A percentile compares a stretch with the other conserved stretches of the same genome.
Evolutionary conservation across 1,284 basidiomycete species (phyloP).

Genomic region (Singerocomus inundabilis): DNA sequence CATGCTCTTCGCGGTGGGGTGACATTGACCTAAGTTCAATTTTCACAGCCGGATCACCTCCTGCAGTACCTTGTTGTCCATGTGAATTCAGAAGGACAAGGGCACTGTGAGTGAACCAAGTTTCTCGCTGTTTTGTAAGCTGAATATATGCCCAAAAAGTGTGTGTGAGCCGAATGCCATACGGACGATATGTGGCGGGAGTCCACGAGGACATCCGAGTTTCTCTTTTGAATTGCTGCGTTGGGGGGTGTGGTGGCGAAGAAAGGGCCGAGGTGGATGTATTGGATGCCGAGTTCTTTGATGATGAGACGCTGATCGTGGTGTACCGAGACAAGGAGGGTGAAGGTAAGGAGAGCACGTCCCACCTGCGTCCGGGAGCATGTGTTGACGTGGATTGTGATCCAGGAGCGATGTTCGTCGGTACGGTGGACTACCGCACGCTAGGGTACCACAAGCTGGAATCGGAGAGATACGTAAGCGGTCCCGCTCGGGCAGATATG

Average conservation of each 20-base stretch:
- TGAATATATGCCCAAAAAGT: conserved; percentile 45
- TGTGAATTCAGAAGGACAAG: conserved; percentile 25
- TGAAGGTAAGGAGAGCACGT: conserved; percentile 44
- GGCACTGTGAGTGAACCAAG: conserved; percentile 30
- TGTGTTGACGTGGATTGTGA: conserved; percentile 28
- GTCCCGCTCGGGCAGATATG: conserved; percentile 59
- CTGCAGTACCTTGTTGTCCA: conserved; percentile 47
- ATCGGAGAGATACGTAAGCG: conserved; percentile 48
- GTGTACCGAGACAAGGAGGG: conserved; percentile 45
- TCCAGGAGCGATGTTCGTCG: conserved; percentile 53
- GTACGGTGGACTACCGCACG: conserved; percentile 56
- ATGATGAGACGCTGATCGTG: conserved; percentile 64
- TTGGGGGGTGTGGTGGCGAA: conserved; percentile 39
- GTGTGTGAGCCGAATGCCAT: conserved; percentile 50
- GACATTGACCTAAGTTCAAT: conserved; percentile 28
- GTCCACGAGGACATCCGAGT: conserved; percentile 42
- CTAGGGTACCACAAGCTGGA: conserved; percentile 55
- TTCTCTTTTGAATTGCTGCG: conserved; percentile 51
- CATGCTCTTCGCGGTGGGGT: conserved; percentile 28
- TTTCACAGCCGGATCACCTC: conserved; percentile 40
- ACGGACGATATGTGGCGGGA: conserved; percentile 40
- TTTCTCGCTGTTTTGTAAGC: conserved; percentile 34
- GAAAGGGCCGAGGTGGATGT: conserved; percentile 43
- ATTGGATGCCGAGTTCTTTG: conserved; percentile 72
- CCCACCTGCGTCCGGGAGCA: conserved; percentile 19